Conservation (phyloP, 163 green algal species). For the Chloromonas sp. region DNA sequence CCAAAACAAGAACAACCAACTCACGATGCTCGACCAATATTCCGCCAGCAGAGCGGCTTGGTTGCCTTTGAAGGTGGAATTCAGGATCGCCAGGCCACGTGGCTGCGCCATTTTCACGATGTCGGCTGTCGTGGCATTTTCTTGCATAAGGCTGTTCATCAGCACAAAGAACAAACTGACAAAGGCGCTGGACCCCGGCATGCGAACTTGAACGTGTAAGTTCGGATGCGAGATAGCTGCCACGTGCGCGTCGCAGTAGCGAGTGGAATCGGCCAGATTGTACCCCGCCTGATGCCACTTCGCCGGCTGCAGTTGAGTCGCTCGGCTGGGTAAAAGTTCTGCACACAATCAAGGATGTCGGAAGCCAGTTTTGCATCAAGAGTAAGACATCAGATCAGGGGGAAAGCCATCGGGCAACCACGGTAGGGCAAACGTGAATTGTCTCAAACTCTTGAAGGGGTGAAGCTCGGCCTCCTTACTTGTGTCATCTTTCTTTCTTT, state of each 20-base stretch:
- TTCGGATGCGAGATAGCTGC: background rate
- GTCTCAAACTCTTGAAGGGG: too few relatives aligned
- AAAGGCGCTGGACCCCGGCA: background rate
- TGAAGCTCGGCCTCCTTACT: too few relatives aligned
- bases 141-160: background rate
- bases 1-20: too few relatives aligned
- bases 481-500: too few relatives aligned
- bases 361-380: too few relatives aligned
- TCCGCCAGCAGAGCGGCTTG: background rate
- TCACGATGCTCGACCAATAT: background rate
- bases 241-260: background rate
- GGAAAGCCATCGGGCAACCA: too few relatives aligned
- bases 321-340: too few relatives aligned
- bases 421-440: too few relatives aligned
- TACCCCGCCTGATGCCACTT: background rate
- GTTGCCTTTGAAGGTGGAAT: background rate
- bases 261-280: background rate
- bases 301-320: too few relatives aligned
- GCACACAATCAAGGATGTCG: too few relatives aligned
- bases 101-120: background rate
- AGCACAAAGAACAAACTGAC: background rate
- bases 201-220: conserved; percentile 1
- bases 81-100: background rate
- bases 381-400: too few relatives aligned
- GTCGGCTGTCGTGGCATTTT: background rate